These are phyloP conservation scores for Debaryomyces robertsiae DNA, from an alignment of 1,139 yeast genomes.

Conservation along the genomic window DNA sequence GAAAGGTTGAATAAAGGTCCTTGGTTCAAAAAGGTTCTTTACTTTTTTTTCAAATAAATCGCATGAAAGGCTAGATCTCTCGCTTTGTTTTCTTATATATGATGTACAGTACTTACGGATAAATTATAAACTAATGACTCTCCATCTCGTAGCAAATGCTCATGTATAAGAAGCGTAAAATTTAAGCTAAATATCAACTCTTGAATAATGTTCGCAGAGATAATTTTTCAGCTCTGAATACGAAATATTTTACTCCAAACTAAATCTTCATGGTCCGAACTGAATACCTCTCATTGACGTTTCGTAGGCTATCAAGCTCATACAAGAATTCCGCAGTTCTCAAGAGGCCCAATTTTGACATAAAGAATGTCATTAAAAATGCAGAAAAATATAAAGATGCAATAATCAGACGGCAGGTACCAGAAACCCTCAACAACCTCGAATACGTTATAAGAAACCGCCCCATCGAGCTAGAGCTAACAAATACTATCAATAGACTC, in stretches of 20 bases:
- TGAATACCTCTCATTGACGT: not conserved
- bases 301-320: conserved; percentile 10
- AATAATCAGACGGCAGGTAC: conserved; percentile 48
- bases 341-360: conserved; percentile 50
- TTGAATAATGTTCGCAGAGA: too few species aligned
- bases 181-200: too few species aligned
- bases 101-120: conserved; percentile 2
- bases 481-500: conserved; percentile 26
- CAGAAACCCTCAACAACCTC: conserved; percentile 31
- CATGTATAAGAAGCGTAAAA: too few species aligned
- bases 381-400: conserved; percentile 44
- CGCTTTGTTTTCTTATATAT: conserved; percentile 1
- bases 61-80: too few species aligned
- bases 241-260: too few species aligned
- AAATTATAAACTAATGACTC: too few species aligned
- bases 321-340: conserved; percentile 26
- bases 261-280: too few species aligned
- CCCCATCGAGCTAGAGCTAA: conserved; percentile 25
- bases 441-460: conserved; percentile 32
- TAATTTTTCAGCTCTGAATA: too few species aligned
- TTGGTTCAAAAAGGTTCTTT: conserved; percentile 27
- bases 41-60: conserved; percentile 22
- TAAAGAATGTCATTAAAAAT: conserved; percentile 46
- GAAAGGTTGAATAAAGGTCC: conserved; percentile 29
- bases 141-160: too few species aligned